A percentile compares a stretch with the other conserved stretches of the same genome.
phyloP scores from a whole-genome alignment of 768 basidiomycete genomes.

The Mycena galopus region DNA sequence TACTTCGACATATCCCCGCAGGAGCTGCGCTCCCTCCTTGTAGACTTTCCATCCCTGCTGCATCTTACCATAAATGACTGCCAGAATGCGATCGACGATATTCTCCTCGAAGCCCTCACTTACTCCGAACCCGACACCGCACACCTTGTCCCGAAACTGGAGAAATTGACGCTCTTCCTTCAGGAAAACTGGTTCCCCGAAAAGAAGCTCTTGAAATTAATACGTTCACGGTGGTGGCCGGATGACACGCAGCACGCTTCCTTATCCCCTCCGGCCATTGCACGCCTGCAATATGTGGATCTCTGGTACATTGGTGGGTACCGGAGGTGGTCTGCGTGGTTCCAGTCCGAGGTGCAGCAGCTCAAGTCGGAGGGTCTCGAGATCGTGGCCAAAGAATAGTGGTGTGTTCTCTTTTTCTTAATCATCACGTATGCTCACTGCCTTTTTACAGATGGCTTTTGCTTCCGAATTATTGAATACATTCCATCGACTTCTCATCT shows the following conservation, averaged over 20 bases:
- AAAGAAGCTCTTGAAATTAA: background rate
- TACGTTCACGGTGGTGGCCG: background rate
- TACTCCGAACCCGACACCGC: background rate
- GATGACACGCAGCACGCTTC: background rate
- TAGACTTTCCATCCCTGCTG: background rate
- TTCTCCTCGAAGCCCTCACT: background rate
- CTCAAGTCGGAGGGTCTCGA: background rate
- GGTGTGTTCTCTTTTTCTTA: background rate
- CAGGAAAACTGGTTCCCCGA: background rate
- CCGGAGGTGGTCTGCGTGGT: background rate
- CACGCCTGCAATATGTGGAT: background rate
- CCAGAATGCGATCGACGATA: background rate
- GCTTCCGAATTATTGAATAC: background rate
- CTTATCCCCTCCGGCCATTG: background rate
- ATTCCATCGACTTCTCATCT: background rate
- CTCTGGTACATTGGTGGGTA: background rate
- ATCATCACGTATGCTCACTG: background rate
- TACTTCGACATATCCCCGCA: background rate
- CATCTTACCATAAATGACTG: background rate
- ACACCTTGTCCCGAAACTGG: background rate
- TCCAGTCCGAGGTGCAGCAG: background rate
- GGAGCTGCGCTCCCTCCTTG: background rate
- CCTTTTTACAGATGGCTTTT: background rate
- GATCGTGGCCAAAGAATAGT: background rate
- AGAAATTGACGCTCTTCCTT: background rate